Percentiles rank a stretch among this genome's conserved stretches.
Evolutionary conservation across 352 stramenopile genomes (phyloP).

Genomic region (Thraustochytrium sp.): DNA sequence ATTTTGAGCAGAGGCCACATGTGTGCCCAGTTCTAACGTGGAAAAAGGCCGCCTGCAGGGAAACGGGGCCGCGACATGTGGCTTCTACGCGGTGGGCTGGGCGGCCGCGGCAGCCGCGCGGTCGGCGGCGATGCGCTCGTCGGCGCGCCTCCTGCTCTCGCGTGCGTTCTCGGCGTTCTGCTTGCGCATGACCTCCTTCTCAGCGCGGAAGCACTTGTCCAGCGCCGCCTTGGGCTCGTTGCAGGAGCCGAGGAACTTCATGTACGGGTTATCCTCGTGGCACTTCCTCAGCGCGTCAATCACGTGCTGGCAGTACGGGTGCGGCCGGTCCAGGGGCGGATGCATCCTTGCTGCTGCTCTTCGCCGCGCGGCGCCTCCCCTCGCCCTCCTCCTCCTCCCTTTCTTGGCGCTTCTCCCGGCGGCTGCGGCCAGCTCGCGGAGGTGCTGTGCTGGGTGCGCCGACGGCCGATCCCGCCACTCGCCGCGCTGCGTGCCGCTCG

Average conservation of each 20-base stretch:
- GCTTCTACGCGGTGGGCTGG: too few species aligned
- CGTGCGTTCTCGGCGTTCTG: constrained; percentile 19
- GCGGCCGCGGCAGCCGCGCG: too few species aligned
- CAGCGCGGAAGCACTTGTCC: constrained; percentile 17
- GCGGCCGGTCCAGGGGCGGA: constrained; percentile 20
- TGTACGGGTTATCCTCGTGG: constrained; percentile 29
- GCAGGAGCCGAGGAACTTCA: constrained; percentile 36
- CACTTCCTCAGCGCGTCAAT: constrained; percentile 25
- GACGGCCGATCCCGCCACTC: too few species aligned
- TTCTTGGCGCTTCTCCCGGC: too few species aligned
- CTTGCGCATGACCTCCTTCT: constrained; percentile 43
- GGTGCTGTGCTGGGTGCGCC: too few species aligned
- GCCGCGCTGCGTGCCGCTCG: too few species aligned
- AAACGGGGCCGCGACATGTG: too few species aligned
- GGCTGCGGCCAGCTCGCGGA: too few species aligned
- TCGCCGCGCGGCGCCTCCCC: background rate
- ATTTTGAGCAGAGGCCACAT: too few species aligned
- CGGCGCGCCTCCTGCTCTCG: background rate
- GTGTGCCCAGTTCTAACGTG: too few species aligned
- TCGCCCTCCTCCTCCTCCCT: too few species aligned
- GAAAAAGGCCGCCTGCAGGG: too few species aligned
- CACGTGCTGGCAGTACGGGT: constrained; percentile 39
- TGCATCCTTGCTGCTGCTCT: background rate
- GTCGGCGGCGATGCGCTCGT: constrained; percentile 51
- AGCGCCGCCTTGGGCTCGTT: constrained; percentile 40